phyloP scores from a whole-genome alignment of 2,329 filamentous ascomycete species.

The Fusarium sp. region DNA sequence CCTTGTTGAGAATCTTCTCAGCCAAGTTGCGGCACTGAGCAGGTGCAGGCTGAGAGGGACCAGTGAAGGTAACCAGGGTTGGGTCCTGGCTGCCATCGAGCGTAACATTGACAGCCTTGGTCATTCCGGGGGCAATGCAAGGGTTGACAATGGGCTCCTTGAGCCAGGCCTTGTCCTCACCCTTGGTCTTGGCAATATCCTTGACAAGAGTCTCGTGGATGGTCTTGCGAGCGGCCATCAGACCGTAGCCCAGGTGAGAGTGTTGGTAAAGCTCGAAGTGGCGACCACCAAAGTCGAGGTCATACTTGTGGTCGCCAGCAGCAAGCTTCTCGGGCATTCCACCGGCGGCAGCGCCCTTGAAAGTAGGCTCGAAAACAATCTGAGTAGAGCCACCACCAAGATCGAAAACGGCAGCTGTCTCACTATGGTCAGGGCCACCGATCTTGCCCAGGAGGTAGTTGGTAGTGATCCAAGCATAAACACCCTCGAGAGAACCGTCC shows the following conservation, averaged over 20 bases:
- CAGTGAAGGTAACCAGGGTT: slow-evolving; percentile 84
- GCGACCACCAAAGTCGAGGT: slow-evolving; percentile 88
- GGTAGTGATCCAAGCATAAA: slow-evolving; percentile 98
- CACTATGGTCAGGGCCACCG: slow-evolving; percentile 87
- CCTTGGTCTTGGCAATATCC: slow-evolving; percentile 71
- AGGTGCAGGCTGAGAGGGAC: slow-evolving; percentile 79
- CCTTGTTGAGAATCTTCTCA: slow-evolving; percentile 92
- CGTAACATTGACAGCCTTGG: slow-evolving; percentile 78
- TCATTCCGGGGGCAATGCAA: slow-evolving; percentile 86
- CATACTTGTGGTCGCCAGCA: slow-evolving; percentile 96
- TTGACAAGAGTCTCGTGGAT: slow-evolving; percentile 83
- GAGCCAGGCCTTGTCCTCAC: slow-evolving; percentile 74
- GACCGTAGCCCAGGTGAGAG: slow-evolving; percentile 94
- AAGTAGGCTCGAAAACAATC: slow-evolving; percentile 98
- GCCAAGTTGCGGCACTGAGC: slow-evolving; percentile 91
- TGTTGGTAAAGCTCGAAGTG: slow-evolving; percentile 97
- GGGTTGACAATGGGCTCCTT: slow-evolving; percentile 81
- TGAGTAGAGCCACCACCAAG: slow-evolving; percentile 97
- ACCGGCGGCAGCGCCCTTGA: slow-evolving; percentile 77
- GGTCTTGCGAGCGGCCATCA: slow-evolving; percentile 93
- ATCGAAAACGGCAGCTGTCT: slow-evolving; percentile 95
- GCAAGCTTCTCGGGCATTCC: slow-evolving; percentile 88
- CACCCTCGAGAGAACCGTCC: slow-evolving; percentile 96
- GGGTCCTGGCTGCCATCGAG: slow-evolving; percentile 72
- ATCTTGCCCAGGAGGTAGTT: slow-evolving; percentile 99